Evolutionary conservation across 495 filamentous ascomycete species (phyloP), one percentile per base, ranked within the genome.

Genomic region (Lindgomyces ingoldianus): DNA sequence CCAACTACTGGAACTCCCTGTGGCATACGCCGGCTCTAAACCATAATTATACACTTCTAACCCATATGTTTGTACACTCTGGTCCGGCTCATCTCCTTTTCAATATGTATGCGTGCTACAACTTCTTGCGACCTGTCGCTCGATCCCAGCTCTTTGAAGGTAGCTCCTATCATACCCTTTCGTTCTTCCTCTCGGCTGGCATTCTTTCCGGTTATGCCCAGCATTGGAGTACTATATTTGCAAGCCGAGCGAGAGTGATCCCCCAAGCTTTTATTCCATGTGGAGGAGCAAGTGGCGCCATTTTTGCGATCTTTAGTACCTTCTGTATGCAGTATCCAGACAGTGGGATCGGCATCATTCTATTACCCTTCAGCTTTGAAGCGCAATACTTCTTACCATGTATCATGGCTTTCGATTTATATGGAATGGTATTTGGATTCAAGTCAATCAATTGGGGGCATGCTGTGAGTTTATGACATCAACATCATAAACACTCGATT

Each of bases 251-350:
- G 1, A 1, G 2, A 4, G 11, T 52, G 1, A 25, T 22, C 2
- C 29, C 16, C 1, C 33, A 27, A 27, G 18, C 39, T 12, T 26
- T 56, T 30, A 49, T 57, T 9, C 25, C 21, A 11, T 29, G 44
- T n/a, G 65, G 65, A 10, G 65, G 65, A 16, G 65, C 65, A 0
- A 68, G 65, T 51, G 65, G 65, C 1, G 65, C 65, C 1, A 16
- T 68, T 4, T 68, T 68, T 36, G 58, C 45, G 1, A n/a, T 59
- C 0, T 39, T 68, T 12, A 52, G 30, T 10, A 59, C 46, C 2
- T 68, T 58, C 25, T 62, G 58, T 27, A 41, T 41, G 1, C 49
- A 58, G 26, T 68, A 58, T 29, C 65, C 65, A 3, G 27, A 62
- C 22, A 19, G 39, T 9, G 16, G 36, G 16, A 12, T 68, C 9